Base-by-base conservation (phyloP, 192 early-diverging fungal species). In the Coemansia guatemalensis region DNA sequence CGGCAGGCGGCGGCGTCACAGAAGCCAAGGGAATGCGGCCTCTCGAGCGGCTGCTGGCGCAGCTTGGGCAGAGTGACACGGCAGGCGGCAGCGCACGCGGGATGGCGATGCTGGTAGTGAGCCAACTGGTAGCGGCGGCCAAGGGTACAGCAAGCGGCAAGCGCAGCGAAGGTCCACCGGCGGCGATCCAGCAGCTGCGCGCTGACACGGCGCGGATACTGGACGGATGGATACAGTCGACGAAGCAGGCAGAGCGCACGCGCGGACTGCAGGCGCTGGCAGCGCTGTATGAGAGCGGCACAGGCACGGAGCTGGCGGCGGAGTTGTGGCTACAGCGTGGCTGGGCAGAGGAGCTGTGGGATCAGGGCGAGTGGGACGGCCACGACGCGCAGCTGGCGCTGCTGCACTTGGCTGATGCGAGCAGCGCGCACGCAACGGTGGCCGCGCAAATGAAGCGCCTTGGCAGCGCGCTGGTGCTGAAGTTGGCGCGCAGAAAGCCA, bases 321-420 rank as follows among this genome's bases (percentile, higher is more conserved):
- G 66, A 68, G 2, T 82, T 95, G 23, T 82, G 95, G 57, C 64
- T 65, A 27, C 81, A 83, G 20, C 73, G 82, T 24, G 89, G 88
- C 0, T 70, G 92, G 5, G 64, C 93, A 12, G 89, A 84, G 26
- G 89, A 91, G 22, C 82, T 94, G 29, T 84, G 92, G 82, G 93
- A 95, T 60, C 82, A 83, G 48, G 76, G 91, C 47, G 93, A 95
- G 55, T 85, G 89, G 62, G 93, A 95, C 63, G 68, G 69, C 8
- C 78, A 67, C 20, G 71, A 76, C 9, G 85, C 90, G 6, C 91
- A 95, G 68, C 71, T 89, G 22, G 85, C 88, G 1, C 69, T 89
- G 18, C 51, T 78, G 58, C 23, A 26, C 2, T 44, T 78, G 50
- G 76, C 76, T 2, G 76, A 78, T 25, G 64, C 63, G 3, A 49